Conservation (phyloP, 345 rosid species). For the Camelina neglecta region DNA sequence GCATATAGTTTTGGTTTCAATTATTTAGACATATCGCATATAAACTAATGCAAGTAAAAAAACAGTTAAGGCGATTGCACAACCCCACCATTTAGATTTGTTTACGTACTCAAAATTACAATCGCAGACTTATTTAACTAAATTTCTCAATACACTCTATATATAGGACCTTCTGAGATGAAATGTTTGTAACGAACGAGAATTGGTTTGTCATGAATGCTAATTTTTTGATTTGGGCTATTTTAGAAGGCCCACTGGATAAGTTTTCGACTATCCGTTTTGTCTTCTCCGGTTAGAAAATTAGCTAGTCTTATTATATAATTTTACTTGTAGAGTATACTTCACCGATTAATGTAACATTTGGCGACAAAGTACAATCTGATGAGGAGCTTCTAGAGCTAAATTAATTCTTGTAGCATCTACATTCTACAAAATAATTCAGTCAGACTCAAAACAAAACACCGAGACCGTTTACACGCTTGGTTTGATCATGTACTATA, state of each 20-base stretch:
- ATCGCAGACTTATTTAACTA: not conserved
- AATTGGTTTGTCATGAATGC: not conserved
- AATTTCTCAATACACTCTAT: not conserved
- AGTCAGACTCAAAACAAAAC: too few species aligned
- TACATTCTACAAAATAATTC: too few species aligned
- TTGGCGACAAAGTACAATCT: too few species aligned
- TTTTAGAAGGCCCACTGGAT: not conserved
- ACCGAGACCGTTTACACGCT: too few species aligned
- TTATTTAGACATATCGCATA: not conserved
- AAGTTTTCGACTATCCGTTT: not conserved
- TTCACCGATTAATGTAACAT: too few species aligned
- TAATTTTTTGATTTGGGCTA: not conserved
- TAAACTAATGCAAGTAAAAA: slow-evolving; percentile 17
- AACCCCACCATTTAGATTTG: slow-evolving; percentile 29
- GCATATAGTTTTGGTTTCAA: not conserved
- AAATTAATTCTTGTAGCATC: too few species aligned
- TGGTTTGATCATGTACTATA: too few species aligned
- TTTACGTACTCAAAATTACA: not conserved
- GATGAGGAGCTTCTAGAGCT: too few species aligned
- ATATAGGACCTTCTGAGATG: not conserved
- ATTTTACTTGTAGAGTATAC: too few species aligned
- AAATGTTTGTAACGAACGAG: not conserved
- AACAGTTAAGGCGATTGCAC: slow-evolving; percentile 2
- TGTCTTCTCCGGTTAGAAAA: not conserved
- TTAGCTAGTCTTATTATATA: not conserved